phyloP scores from a whole-genome alignment of 2,329 filamentous ascomycete genomes.

The Pseudogymnoascus sp. region DNA sequence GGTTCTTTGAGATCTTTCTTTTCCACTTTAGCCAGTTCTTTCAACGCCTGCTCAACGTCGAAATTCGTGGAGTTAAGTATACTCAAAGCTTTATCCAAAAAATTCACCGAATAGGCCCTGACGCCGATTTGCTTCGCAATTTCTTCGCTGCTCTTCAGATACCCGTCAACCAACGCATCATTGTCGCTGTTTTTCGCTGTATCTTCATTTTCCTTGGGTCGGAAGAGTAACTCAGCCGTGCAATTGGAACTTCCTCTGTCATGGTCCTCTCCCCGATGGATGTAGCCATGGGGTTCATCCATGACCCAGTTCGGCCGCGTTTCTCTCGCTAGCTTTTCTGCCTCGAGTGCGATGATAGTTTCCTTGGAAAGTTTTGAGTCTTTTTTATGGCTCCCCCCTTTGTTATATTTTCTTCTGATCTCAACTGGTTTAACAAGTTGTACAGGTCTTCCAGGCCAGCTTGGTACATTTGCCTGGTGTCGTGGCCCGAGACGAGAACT shows the following conservation, averaged over 20 bases:
- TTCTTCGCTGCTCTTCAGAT: slow-evolving; percentile 54
- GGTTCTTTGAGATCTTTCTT: slow-evolving; percentile 76
- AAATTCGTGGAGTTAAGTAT: slow-evolving; percentile 66
- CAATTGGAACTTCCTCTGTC: slow-evolving; percentile 62
- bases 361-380: slow-evolving; percentile 74
- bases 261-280: slow-evolving; percentile 72
- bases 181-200: slow-evolving; percentile 31
- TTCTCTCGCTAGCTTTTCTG: slow-evolving; percentile 69
- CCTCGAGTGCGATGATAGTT: slow-evolving; percentile 67
- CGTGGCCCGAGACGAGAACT: slow-evolving; percentile 86
- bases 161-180: slow-evolving; percentile 58
- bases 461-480: slow-evolving; percentile 77
- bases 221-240: slow-evolving; percentile 71
- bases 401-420: slow-evolving; percentile 67
- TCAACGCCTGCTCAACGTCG: slow-evolving; percentile 61
- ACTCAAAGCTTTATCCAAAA: slow-evolving; percentile 74
- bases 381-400: slow-evolving; percentile 57
- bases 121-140: slow-evolving; percentile 63
- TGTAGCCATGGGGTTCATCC: slow-evolving; percentile 81
- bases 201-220: slow-evolving; percentile 52
- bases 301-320: slow-evolving; percentile 88
- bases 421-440: slow-evolving; percentile 83
- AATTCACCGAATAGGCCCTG: slow-evolving; percentile 70
- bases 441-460: slow-evolving; percentile 83
- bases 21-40: slow-evolving; percentile 59